phyloP scores from a whole-genome alignment of 2,329 filamentous ascomycete species.

The Penicillium sp. region DNA sequence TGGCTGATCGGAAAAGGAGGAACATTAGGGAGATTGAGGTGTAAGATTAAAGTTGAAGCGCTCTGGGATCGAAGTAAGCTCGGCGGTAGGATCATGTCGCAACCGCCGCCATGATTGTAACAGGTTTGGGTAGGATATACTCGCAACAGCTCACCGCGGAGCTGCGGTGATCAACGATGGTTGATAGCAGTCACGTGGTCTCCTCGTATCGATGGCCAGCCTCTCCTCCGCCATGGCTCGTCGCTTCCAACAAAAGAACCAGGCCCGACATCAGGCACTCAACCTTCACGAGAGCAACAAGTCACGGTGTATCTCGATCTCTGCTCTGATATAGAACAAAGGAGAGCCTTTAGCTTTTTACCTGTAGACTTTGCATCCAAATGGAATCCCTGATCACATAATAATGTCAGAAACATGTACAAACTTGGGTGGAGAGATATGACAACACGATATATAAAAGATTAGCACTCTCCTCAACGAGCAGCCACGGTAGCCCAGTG shows the following conservation, averaged over 20 bases:
- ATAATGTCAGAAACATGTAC: no score
- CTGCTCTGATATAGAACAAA: no score
- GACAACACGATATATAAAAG: neutral
- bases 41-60: neutral
- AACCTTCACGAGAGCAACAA: neutral
- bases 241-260: neutral
- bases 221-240: neutral
- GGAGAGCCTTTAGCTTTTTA: no score
- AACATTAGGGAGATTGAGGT: slow-evolving; percentile 7
- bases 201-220: neutral
- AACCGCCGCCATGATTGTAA: slow-evolving; percentile 6
- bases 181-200: slow-evolving; percentile 15
- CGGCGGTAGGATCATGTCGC: slow-evolving; percentile 6
- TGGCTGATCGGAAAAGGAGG: slow-evolving; percentile 1
- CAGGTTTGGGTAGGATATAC: neutral
- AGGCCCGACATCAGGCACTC: neutral
- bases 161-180: slow-evolving; percentile 15
- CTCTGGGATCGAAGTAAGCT: neutral
- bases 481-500: neutral
- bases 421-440: no score
- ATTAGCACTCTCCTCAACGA: fast-evolving
- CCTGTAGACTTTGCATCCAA: no score
- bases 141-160: slow-evolving; percentile 5
- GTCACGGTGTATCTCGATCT: no score
- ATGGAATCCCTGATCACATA: no score